These are phyloP conservation scores for Kewa caespitosa DNA, from an alignment of 179 eudicot species.

Conservation along the genomic window DNA sequence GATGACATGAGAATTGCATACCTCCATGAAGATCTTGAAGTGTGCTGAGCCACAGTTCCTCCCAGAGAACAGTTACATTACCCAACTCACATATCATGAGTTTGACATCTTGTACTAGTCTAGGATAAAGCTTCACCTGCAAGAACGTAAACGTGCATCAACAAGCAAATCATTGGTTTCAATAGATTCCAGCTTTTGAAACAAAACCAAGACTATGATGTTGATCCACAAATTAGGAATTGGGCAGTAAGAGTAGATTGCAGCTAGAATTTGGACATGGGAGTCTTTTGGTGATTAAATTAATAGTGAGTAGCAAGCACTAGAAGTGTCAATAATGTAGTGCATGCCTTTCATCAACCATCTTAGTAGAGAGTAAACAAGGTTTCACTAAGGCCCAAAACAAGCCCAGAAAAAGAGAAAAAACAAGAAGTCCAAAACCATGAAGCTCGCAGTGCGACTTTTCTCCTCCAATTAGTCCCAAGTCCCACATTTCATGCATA, in stretches of 20 bases:
- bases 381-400: too few relatives aligned
- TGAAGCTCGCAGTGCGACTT: neutral
- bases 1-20: constrained; percentile 28
- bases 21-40: constrained; percentile 99
- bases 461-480: neutral
- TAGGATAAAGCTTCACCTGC: constrained; percentile 92
- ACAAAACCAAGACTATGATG: neutral
- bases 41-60: constrained; percentile 98
- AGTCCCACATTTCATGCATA: neutral
- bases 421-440: neutral
- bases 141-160: constrained; percentile 24
- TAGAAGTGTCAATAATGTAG: neutral
- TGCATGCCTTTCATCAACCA: constrained; percentile 9
- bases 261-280: constrained; percentile 10
- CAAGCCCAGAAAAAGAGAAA: neutral
- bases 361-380: neutral
- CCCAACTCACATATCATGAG: constrained; percentile 91
- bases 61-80: constrained; percentile 98
- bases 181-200: neutral
- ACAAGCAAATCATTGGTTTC: constrained; percentile 13
- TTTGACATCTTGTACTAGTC: constrained; percentile 85
- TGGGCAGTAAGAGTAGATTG: neutral
- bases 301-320: neutral
- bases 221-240: constrained; percentile 11
- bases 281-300: neutral